phyloP scores from a whole-genome alignment of 1,139 yeast genomes.

The Petasospora rhodanensis region DNA sequence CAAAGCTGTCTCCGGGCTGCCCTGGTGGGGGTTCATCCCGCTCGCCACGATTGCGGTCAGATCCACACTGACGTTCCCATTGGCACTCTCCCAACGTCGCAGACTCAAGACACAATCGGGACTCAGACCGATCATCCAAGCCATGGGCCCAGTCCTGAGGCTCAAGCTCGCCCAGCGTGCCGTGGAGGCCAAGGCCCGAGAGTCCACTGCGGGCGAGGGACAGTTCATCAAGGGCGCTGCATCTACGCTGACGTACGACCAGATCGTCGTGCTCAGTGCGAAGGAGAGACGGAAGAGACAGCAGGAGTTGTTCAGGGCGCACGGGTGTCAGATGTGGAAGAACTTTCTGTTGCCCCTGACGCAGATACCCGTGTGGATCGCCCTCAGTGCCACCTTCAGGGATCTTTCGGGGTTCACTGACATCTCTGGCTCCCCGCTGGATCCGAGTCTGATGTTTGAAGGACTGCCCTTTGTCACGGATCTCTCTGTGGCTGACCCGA shows the following conservation, averaged over 20 bases:
- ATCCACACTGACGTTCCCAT: conserved; percentile 65
- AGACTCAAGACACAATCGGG: conserved; percentile 68
- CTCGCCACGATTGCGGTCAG: conserved; percentile 63
- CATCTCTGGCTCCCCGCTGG: conserved; percentile 42
- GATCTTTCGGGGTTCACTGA: conserved; percentile 44
- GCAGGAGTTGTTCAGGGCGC: conserved; percentile 56
- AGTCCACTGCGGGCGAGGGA: conserved; percentile 7
- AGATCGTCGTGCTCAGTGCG: conserved; percentile 64
- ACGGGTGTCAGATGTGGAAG: conserved; percentile 78
- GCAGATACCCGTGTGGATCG: conserved; percentile 87
- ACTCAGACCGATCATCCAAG: conserved; percentile 62
- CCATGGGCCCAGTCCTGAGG: conserved; percentile 71
- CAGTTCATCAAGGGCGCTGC: conserved; percentile 29
- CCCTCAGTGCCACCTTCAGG: conserved; percentile 71
- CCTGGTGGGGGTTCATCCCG: conserved; percentile 86
- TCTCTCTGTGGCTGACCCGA: conserved; percentile 57
- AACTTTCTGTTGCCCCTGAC: conserved; percentile 67
- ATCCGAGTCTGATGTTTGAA: conserved; percentile 48
- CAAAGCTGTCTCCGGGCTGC: conserved; percentile 56
- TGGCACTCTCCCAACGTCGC: conserved; percentile 67
- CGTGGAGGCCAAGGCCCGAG: conserved; percentile 17
- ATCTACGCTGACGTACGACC: conserved; percentile 64
- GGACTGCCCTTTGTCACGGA: conserved; percentile 59
- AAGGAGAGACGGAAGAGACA: conserved; percentile 79
- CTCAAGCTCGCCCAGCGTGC: conserved; percentile 60